Evolutionary conservation across 163 green algal genomes (phyloP), one percentile per base, ranked within the genome.

Genomic region (Volvox carteri): DNA sequence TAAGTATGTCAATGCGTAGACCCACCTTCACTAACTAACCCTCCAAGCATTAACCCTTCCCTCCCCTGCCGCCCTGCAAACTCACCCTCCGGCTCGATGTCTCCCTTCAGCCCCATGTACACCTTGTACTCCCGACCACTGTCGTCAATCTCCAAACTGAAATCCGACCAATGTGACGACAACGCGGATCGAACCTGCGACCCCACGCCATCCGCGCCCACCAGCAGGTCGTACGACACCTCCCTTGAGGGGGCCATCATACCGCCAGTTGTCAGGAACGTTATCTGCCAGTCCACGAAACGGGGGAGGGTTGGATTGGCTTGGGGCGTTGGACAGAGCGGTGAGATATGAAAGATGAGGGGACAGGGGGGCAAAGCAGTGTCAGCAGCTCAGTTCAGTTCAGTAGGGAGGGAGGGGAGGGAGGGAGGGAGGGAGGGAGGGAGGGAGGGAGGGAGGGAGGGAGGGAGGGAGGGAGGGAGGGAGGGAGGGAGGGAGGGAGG

Each of bases 181-280:
- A 94, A 58, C 41, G 85, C 86, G 21, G 21, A 39, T 1, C 93
- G 50, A 33, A 90, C 88, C 14, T 35, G 70, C 4, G 72, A 90
- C 46, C 50, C 44, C 16, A 89, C 90, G 16, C 93, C 93, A 44
- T 95, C 93, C 1, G 93, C 91, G 0, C 90, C 93, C 46, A 95
- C 91, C 81, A 95, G 91, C 89, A 95, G 76, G 84, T 95, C 93
- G 62, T 91, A 95, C 44, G 58, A 39, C 39, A 56, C 30, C 33
- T 58, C 44, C 9, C 81, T 62, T 1, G 30, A 4, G 46, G 80
- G 80, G 14, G 80, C 28, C 80, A 87, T 70, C 2, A 87, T 41
- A 19, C 80, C 80, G 62, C 80, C 80, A 11, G 80, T 72, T 16
- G 62, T 87, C 35, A 28, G 16, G 19, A 87, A 79, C 33, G 33